A percentile compares a stretch with the other conserved stretches of the same genome.
phyloP scores from a whole-genome alignment of 1,284 basidiomycete genomes.

The Cystobasidium sp. region DNA sequence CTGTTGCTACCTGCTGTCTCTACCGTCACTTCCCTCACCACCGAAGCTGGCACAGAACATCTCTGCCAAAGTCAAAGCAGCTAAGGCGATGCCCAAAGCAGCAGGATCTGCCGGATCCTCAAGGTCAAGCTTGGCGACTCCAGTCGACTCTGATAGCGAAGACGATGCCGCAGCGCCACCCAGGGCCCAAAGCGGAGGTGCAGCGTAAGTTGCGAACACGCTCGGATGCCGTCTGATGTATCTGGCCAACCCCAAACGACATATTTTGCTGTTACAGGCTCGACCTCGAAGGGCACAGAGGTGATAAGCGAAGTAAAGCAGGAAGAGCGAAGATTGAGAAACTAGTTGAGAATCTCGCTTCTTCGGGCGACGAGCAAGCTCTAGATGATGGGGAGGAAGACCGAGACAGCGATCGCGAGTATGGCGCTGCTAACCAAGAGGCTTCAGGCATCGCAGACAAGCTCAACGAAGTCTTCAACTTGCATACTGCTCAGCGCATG shows the following conservation, averaged over 20 bases:
- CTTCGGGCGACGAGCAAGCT: constrained; percentile 34
- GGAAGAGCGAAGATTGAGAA: constrained; percentile 15
- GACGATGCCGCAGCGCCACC: constrained; percentile 28
- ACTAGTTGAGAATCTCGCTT: constrained; percentile 35
- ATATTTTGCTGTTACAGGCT: background rate
- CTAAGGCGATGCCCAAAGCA: background rate
- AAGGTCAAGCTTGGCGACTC: background rate
- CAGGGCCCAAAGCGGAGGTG: constrained; percentile 39
- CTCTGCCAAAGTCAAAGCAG: constrained; percentile 23
- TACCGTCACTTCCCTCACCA: constrained; percentile 34
- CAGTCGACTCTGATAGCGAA: constrained; percentile 23
- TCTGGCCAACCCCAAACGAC: background rate
- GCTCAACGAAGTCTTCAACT: constrained; percentile 45
- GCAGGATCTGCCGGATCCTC: background rate
- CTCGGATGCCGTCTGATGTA: background rate
- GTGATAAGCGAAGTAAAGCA: constrained; percentile 6
- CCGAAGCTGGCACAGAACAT: constrained; percentile 32
- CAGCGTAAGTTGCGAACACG: constrained; percentile 24
- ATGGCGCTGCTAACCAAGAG: constrained; percentile 23
- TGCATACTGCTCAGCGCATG: constrained; percentile 50
- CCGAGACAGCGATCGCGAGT: background rate
- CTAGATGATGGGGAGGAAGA: background rate
- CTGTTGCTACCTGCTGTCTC: constrained; percentile 44
- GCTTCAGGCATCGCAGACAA: constrained; percentile 42
- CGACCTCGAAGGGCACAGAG: constrained; percentile 26